Percentiles rank a stretch among this genome's conserved stretches.
Evolutionary conservation across 495 filamentous ascomycete genomes (phyloP).

Genomic region (Massariosphaeria phaeospora): DNA sequence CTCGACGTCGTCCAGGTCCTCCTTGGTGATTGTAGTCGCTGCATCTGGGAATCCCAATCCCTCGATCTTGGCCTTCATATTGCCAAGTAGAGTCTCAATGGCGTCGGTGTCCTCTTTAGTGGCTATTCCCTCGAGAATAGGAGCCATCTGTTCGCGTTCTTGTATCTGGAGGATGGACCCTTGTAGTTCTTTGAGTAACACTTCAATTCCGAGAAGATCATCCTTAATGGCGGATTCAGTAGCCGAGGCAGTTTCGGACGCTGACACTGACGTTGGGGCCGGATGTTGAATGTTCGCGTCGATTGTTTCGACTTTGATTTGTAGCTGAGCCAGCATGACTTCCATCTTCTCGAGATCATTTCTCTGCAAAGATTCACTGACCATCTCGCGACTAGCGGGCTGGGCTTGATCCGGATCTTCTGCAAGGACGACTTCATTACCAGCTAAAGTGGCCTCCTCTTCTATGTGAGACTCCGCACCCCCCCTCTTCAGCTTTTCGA

Average conservation of each 20-base stretch:
- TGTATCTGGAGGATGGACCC: constrained; percentile 48
- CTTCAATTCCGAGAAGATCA: constrained; percentile 58
- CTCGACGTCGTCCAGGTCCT: constrained; percentile 72
- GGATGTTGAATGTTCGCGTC: constrained; percentile 52
- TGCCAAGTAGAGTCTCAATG: constrained; percentile 81
- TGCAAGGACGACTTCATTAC: constrained; percentile 42
- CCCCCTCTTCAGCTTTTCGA: constrained; percentile 60
- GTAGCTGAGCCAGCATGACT: constrained; percentile 70
- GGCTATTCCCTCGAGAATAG: constrained; percentile 49
- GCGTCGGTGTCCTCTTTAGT: constrained; percentile 78
- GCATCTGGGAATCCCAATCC: constrained; percentile 62
- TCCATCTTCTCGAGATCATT: constrained; percentile 81
- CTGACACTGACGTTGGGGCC: constrained; percentile 39
- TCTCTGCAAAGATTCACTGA: constrained; percentile 48
- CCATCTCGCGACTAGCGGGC: constrained; percentile 32
- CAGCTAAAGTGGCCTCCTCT: constrained; percentile 24
- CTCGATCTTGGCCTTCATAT: constrained; percentile 77
- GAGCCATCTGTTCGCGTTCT: constrained; percentile 37
- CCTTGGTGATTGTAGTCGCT: constrained; percentile 60
- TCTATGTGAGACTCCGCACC: constrained; percentile 33
- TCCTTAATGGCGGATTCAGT: constrained; percentile 50
- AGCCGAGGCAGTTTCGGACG: constrained; percentile 37
- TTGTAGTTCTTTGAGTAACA: constrained; percentile 55
- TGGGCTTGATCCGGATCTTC: constrained; percentile 31
- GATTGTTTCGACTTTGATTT: constrained; percentile 76